These are phyloP conservation scores for Galerina marginata DNA, from an alignment of 768 basidiomycete genomes.

Conservation along the genomic window DNA sequence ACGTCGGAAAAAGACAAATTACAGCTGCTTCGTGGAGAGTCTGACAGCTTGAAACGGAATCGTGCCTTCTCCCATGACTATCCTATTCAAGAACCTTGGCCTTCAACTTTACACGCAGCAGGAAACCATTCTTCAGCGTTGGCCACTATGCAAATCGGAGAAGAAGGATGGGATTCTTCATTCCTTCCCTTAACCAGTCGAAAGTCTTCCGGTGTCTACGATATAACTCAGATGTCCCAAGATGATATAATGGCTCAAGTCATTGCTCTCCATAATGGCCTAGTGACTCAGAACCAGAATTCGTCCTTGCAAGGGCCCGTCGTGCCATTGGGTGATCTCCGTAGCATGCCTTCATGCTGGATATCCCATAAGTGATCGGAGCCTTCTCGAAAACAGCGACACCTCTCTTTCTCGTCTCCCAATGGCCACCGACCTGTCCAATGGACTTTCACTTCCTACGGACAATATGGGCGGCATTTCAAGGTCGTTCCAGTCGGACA, in stretches of 20 bases:
- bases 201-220: not conserved
- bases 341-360: not conserved
- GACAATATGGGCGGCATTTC: constrained; percentile 24
- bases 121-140: constrained; percentile 5
- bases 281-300: not conserved
- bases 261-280: not conserved
- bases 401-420: not conserved
- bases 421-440: constrained; percentile 15
- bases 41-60: constrained; percentile 53
- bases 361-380: constrained; percentile 9
- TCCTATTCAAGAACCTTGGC: constrained; percentile 14
- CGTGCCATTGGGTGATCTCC: not conserved
- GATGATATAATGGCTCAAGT: not conserved
- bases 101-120: constrained; percentile 7
- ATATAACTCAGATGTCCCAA: not conserved
- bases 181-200: not conserved
- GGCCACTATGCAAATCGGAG: constrained; percentile 11
- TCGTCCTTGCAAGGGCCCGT: constrained; percentile 7
- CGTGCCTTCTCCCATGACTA: constrained; percentile 34
- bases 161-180: constrained; percentile 16
- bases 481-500: constrained; percentile 45
- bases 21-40: constrained; percentile 60
- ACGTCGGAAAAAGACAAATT: constrained; percentile 67
- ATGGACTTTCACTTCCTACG: constrained; percentile 17
- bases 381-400: constrained; percentile 1